Percentiles rank a stretch among this genome's conserved stretches.
Conservation (phyloP, 2,329 filamentous ascomycete species). For the Curvularia spicifera region DNA sequence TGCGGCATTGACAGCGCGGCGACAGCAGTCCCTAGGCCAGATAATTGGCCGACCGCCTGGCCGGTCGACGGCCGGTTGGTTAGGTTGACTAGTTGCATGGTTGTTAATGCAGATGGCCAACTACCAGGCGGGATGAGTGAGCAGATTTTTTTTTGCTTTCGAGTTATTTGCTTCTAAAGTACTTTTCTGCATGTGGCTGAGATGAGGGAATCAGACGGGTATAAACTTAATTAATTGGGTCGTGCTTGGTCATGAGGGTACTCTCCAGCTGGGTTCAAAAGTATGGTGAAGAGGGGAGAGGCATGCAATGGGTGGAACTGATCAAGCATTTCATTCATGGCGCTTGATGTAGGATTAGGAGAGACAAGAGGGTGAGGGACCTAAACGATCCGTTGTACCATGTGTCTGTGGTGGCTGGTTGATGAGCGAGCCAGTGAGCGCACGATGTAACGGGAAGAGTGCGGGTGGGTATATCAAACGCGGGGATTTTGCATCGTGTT, state of each 20-base stretch:
- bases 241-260: too few species aligned
- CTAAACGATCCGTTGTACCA: neutral
- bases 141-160: neutral
- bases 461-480: neutral
- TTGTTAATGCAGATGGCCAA: too few species aligned
- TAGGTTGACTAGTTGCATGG: too few species aligned
- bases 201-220: too few species aligned
- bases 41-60: neutral
- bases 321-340: neutral
- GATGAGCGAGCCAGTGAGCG: neutral
- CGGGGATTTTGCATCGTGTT: too few species aligned
- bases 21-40: neutral
- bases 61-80: neutral
- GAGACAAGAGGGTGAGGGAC: neutral
- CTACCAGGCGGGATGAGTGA: neutral
- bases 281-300: neutral
- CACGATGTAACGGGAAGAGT: neutral
- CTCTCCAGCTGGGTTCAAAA: neutral
- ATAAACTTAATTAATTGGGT: too few species aligned
- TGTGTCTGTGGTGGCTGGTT: neutral
- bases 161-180: too few species aligned
- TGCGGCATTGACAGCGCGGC: neutral
- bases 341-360: neutral
- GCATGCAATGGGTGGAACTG: neutral
- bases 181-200: too few species aligned